Evolutionary conservation across 2,329 filamentous ascomycete species (phyloP).

Genomic region (Aspergillus sp.): DNA sequence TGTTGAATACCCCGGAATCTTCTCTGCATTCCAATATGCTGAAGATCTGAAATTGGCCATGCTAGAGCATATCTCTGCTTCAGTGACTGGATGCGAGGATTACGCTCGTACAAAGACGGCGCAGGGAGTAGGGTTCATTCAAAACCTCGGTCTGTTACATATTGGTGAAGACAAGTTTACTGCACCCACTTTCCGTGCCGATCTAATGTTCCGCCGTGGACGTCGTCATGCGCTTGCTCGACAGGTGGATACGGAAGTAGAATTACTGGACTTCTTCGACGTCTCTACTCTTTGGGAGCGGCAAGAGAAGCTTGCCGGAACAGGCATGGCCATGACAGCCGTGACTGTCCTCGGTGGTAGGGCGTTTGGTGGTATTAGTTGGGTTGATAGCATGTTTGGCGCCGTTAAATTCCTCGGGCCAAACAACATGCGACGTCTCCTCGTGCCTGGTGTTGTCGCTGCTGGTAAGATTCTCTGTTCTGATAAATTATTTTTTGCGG

Average conservation of each 20-base stretch:
- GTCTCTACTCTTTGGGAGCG: constrained; percentile 76
- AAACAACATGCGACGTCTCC: constrained; percentile 75
- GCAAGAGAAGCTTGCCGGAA: constrained; percentile 92
- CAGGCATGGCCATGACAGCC: constrained; percentile 90
- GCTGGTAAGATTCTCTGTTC: constrained; percentile 64
- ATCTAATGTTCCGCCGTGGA: constrained; percentile 84
- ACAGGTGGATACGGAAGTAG: constrained; percentile 82
- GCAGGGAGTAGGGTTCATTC: constrained; percentile 79
- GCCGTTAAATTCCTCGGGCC: constrained; percentile 78
- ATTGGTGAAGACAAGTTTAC: constrained; percentile 78
- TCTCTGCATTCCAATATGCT: constrained; percentile 84
- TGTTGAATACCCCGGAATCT: constrained; percentile 81
- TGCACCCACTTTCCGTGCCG: constrained; percentile 81
- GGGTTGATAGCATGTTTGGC: constrained; percentile 83
- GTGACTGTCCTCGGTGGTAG: constrained; percentile 81
- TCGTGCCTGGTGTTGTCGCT: constrained; percentile 76
- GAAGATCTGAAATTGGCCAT: constrained; percentile 92
- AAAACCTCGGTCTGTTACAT: constrained; percentile 82
- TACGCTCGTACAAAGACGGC: constrained; percentile 77
- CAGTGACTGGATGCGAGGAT: constrained; percentile 79
- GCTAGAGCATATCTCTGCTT: constrained; percentile 79
- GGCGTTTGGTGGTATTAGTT: constrained; percentile 78
- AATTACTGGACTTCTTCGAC: constrained; percentile 93
- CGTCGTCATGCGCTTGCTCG: constrained; percentile 78
- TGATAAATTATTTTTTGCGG: neutral